These are phyloP conservation scores for Diplodia scrobiculata DNA, from an alignment of 2,329 filamentous ascomycete genomes.

Conservation along the genomic window DNA sequence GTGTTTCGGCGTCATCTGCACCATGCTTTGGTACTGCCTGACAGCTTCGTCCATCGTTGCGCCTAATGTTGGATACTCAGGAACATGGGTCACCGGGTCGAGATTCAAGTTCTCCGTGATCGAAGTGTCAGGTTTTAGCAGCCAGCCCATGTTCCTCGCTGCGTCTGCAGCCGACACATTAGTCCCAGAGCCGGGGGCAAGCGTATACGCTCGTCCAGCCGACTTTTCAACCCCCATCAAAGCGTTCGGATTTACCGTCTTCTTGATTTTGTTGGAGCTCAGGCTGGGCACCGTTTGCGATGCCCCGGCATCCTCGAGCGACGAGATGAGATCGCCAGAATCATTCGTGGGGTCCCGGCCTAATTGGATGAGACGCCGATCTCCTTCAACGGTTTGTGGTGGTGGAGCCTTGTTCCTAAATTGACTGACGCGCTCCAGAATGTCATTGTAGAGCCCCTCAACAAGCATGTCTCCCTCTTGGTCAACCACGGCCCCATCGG, in stretches of 20 bases:
- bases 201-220: conserved; percentile 69
- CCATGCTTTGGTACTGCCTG: conserved; percentile 77
- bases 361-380: conserved; percentile 76
- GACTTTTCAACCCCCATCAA: conserved; percentile 60
- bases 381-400: conserved; percentile 75
- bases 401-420: conserved; percentile 79
- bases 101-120: conserved; percentile 71
- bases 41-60: conserved; percentile 93
- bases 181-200: conserved; percentile 68
- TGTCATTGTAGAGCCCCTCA: conserved; percentile 92
- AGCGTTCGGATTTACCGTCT: conserved; percentile 38
- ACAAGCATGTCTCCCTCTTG: conserved; percentile 72
- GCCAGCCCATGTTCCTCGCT: conserved; percentile 80
- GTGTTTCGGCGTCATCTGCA: conserved; percentile 82
- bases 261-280: conserved; percentile 37
- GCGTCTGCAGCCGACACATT: conserved; percentile 75
- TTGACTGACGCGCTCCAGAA: conserved; percentile 84
- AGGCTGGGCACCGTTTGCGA: conserved; percentile 47
- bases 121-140: conserved; percentile 63
- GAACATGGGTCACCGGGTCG: conserved; percentile 62
- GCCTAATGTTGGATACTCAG: conserved; percentile 72
- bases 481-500: conserved; percentile 75
- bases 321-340: conserved; percentile 67
- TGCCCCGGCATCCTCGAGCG: conserved; percentile 70
- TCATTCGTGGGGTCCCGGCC: conserved; percentile 69